Base-by-base conservation (phyloP, 139 green algal species). In the Gonium pectorale region DNA sequence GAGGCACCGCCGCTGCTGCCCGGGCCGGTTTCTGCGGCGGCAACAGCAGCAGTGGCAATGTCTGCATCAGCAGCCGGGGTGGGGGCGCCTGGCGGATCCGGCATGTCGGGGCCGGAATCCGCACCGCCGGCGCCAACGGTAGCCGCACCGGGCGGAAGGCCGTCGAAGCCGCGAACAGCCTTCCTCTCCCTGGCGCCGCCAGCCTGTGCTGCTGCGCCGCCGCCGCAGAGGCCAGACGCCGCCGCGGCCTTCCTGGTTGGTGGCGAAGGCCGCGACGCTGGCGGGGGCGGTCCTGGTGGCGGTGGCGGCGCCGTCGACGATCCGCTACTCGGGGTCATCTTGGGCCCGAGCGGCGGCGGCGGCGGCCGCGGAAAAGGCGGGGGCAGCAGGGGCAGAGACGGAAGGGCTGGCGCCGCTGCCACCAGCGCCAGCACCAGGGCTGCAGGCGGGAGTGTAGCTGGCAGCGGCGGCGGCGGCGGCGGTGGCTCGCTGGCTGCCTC, bases 401-500 rank as follows among this genome's bases (percentile, higher is more conserved):
- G 29, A 8, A 33, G 19, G 11, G 60, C 60, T 46, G 33, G 27
- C 15, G 54, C 40, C 27, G 69, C 5, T 44, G 27, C 19, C 40
- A 49, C 27, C 8, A n/a, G 7, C 6, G 1, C 21, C 11, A 27
- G 66, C 26, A 37, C 26, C 15, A 51, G 33, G n/a, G 41, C 40
- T 21, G 44, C 29, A 8, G 69, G 7, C 24, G 71, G 40, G 11
- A n/a, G 24, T 33, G 49, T 31, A 4, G 13, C 46, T 24, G n/a
- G 21, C 33, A 33, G 31, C 0, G 49, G 51, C 49, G 71, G 71
- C 35, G 35, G 46, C 11, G 29, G 69, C 69, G 46, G 69, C 44
- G 29, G 71, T 22, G 49, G 72, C 70, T 79, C 70, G 22, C 52
- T 79, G 70, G 70, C 70, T 11, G 70, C 70, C 0, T 66, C 70